Conservation (phyloP, 495 filamentous ascomycete species). For the Aspergillus sclerotiicarbonarius region DNA sequence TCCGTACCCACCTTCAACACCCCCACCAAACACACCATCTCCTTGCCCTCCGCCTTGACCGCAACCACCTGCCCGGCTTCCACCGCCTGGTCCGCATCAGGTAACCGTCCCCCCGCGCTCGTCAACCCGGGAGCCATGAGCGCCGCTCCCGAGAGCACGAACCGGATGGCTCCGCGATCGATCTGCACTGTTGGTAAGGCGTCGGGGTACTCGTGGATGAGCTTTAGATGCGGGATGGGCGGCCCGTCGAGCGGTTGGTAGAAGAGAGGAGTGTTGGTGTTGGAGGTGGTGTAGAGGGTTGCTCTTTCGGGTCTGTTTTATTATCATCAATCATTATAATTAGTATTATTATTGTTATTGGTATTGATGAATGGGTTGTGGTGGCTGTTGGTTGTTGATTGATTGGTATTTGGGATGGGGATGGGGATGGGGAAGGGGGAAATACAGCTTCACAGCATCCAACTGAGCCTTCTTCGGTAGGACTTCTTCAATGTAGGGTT, state of each 20-base stretch:
- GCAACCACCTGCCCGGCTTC: constrained; percentile 79
- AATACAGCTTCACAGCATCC: constrained; percentile 80
- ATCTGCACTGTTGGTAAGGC: constrained; percentile 58
- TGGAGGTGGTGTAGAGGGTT: constrained; percentile 78
- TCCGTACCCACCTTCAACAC: constrained; percentile 81
- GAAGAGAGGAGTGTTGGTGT: constrained; percentile 69
- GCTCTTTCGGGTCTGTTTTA: constrained; percentile 69
- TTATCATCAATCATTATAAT: too few relatives aligned
- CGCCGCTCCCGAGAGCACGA: constrained; percentile 87
- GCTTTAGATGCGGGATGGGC: constrained; percentile 72
- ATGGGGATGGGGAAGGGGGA: not conserved
- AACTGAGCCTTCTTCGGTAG: constrained; percentile 94
- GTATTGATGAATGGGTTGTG: too few relatives aligned
- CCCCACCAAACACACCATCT: constrained; percentile 85
- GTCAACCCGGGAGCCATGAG: constrained; percentile 96
- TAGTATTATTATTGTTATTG: too few relatives aligned
- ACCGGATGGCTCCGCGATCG: constrained; percentile 94
- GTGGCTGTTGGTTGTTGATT: constrained; percentile 1
- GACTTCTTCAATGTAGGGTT: constrained; percentile 88
- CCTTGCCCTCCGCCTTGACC: constrained; percentile 89
- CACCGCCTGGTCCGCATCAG: constrained; percentile 54
- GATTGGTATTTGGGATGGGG: not conserved
- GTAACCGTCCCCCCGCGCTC: constrained; percentile 72
- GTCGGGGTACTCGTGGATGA: constrained; percentile 63
- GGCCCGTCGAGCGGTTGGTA: constrained; percentile 84